Conservation (phyloP, 768 basidiomycete species). For the Boletus huronensis region DNA sequence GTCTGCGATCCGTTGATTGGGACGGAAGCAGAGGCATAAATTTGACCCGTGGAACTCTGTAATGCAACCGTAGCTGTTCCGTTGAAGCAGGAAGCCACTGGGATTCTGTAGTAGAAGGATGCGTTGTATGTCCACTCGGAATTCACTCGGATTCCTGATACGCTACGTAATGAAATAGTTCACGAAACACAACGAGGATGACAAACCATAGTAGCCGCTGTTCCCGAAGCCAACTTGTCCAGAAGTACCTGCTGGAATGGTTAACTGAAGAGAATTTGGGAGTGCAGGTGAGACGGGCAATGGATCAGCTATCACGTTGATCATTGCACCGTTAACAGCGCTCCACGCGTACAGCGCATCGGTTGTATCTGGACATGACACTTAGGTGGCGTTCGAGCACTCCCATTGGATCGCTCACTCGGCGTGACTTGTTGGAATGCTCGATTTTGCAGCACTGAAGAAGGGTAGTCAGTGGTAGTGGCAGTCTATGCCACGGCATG, state of each 20-base stretch:
- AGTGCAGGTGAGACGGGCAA: conserved; percentile 52
- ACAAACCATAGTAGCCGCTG: conserved; percentile 50
- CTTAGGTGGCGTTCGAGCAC: not conserved
- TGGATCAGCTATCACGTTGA: conserved; percentile 48
- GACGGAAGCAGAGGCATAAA: conserved; percentile 39
- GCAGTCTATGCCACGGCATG: not conserved
- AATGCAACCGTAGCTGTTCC: conserved; percentile 44
- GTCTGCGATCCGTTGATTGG: conserved; percentile 41
- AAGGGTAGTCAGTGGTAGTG: not conserved
- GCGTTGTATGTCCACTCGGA: conserved; percentile 51
- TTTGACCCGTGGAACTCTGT: conserved; percentile 38
- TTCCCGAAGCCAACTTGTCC: conserved; percentile 53
- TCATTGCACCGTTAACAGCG: conserved; percentile 38
- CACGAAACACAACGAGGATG: not conserved
- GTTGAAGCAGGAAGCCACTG: conserved; percentile 30
- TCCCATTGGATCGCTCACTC: conserved; percentile 28
- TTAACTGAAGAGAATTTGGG: conserved; percentile 55
- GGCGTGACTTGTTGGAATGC: conserved; percentile 62
- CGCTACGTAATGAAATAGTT: no score
- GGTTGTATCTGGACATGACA: conserved; percentile 36
- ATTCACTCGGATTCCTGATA: conserved; percentile 51
- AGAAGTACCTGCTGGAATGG: conserved; percentile 37
- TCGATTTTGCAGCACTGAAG: conserved; percentile 57
- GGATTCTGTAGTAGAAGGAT: conserved; percentile 57
- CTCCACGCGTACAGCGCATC: conserved; percentile 52